Conservation (phyloP, 768 basidiomycete species). For the Tulasnella sp. region DNA sequence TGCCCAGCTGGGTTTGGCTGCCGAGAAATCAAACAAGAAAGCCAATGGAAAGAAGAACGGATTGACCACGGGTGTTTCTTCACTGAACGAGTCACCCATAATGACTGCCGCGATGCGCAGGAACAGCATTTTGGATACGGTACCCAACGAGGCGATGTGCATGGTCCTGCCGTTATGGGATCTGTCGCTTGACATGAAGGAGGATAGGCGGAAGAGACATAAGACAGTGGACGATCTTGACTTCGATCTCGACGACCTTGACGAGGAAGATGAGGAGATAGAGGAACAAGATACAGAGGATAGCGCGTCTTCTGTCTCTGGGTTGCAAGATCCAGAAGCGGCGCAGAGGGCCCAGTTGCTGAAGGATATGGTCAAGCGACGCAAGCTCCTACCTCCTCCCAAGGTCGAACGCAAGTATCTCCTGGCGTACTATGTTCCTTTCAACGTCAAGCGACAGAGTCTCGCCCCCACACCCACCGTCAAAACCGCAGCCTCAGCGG, state of each 20-base stretch:
- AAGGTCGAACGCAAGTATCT: constrained; percentile 55
- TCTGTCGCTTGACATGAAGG: constrained; percentile 5
- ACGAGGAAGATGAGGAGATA: constrained; percentile 9
- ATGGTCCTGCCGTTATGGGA: constrained; percentile 80
- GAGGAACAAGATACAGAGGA: constrained; percentile 3
- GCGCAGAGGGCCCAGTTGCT: not conserved
- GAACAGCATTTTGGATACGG: constrained; percentile 40
- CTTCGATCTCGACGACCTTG: constrained; percentile 17
- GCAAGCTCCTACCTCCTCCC: constrained; percentile 22
- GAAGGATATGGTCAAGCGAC: not conserved
- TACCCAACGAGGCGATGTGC: constrained; percentile 60
- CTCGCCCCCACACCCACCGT: constrained; percentile 18
- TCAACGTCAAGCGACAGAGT: constrained; percentile 26
- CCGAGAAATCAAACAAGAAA: not conserved
- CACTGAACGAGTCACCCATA: not conserved
- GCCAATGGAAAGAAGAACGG: not conserved
- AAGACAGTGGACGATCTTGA: constrained; percentile 22
- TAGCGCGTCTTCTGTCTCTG: not conserved
- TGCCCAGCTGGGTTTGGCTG: constrained; percentile 5
- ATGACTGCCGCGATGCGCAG: not conserved
- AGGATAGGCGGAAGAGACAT: constrained; percentile 16
- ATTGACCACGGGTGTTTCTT: not conserved
- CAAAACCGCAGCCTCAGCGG: constrained; percentile 1
- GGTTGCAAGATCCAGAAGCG: not conserved
- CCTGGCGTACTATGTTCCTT: constrained; percentile 69